Base-by-base conservation (phyloP, 257 asterid genomes). In the Prunella vulgaris region DNA sequence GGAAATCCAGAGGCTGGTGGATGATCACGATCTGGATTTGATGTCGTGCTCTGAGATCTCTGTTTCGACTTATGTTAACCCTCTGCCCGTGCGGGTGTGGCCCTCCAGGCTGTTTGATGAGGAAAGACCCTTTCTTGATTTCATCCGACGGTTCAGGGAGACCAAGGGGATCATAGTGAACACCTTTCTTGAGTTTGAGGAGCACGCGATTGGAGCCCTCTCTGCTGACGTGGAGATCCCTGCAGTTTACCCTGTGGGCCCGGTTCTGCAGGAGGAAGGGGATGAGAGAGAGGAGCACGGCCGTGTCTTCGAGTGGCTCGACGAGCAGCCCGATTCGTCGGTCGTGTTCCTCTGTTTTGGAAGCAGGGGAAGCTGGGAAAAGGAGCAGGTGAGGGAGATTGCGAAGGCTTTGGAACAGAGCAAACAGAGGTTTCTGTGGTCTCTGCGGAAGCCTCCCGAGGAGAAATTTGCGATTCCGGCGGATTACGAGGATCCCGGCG, bases 321-420 rank as follows among this genome's bases (percentile, higher is more conserved):
- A 78, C 44, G 53, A 13, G 37, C 80, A 79, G 1, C 84, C 84
- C 8, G 64, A 62, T n/a, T 54, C 73, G 1, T 81, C 85, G 1
- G 83, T 81, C 0, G 77, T 80, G 24, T 77, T 63, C 25, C 62
- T 83, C 10, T 83, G 85, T 60, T 83, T 83, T 10, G 87, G 87
- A 0, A 77, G 75, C 57, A 17, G 2, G 0, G 87, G 87, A 0
- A 38, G 5, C 10, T 80, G 80, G 10, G 70, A 35, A 0, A 65
- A 0, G 3, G 76, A 72, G 5, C 87, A 83, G 24, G 83, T 83
- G 57, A 69, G 30, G 64, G 81, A 80, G 48, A 77, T 83, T 1
- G 83, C 87, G 0, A 12, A n/a, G 15, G 85, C 78, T 0, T 37
- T 83, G 1, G 85, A 83, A 51, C 24, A 9, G 5, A 60, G 77